Conservation (phyloP, 164 flowering plant genomes). For the Vitis vinifera region DNA sequence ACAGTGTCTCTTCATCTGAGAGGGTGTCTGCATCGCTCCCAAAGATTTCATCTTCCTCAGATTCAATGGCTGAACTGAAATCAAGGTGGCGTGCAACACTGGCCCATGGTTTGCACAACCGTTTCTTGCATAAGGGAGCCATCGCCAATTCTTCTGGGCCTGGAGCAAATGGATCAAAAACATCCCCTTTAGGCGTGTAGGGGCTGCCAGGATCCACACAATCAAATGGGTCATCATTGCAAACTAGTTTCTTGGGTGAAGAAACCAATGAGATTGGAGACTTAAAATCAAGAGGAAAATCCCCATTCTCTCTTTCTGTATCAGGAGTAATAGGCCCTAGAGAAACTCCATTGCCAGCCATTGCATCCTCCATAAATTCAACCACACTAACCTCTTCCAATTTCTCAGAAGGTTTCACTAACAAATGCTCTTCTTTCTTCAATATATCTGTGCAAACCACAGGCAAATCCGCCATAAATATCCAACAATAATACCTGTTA, state of each 20-base stretch:
- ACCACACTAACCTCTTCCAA: not conserved
- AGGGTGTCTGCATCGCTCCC: slow-evolving; percentile 11
- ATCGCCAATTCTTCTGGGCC: slow-evolving; percentile 51
- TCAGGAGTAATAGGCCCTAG: slow-evolving; percentile 47
- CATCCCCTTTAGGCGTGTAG: slow-evolving; percentile 46
- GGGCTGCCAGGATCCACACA: slow-evolving; percentile 28
- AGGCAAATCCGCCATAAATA: not conserved
- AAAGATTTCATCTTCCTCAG: not conserved
- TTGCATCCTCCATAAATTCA: slow-evolving; percentile 9
- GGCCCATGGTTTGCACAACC: slow-evolving; percentile 17
- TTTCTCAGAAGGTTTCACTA: not conserved
- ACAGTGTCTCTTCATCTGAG: slow-evolving; percentile 41
- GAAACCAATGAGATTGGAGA: slow-evolving; percentile 34
- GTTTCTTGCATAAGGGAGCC: slow-evolving; percentile 51
- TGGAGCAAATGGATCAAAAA: slow-evolving; percentile 79
- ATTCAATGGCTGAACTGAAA: slow-evolving; percentile 24
- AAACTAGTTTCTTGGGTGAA: slow-evolving; percentile 12
- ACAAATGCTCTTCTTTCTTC: not conserved
- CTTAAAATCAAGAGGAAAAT: slow-evolving; percentile 17
- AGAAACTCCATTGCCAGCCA: slow-evolving; percentile 4
- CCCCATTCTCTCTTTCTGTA: slow-evolving; percentile 31
- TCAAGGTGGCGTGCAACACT: slow-evolving; percentile 37
- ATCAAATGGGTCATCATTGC: not conserved
- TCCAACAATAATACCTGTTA: not conserved
- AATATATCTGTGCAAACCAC: slow-evolving; percentile 6